Conservation (phyloP, 108 stramenopile species). For the Chaetoceros tenuissimus region DNA sequence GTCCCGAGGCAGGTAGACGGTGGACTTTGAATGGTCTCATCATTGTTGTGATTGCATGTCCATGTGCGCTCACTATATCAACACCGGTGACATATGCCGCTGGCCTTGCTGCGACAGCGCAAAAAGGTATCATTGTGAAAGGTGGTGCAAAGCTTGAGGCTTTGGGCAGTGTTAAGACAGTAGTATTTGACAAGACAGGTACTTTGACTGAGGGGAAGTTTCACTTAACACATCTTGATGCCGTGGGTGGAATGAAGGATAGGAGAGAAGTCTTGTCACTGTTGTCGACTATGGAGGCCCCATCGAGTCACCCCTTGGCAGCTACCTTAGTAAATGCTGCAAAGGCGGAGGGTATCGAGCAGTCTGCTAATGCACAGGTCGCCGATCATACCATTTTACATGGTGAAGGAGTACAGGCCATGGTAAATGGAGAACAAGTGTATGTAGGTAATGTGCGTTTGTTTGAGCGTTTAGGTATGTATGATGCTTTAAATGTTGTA, state of each 20-base stretch:
- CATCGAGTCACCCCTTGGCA: conserved; percentile 76
- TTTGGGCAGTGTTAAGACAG: conserved; percentile 56
- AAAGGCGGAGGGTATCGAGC: conserved; percentile 47
- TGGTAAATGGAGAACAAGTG: conserved; percentile 35
- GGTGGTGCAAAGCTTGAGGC: conserved; percentile 81
- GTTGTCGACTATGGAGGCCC: conserved; percentile 72
- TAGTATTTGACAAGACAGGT: conserved; percentile 86
- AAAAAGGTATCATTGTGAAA: conserved; percentile 80
- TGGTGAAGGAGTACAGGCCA: conserved; percentile 76
- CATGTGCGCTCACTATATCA: conserved; percentile 88
- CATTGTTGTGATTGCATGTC: conserved; percentile 89
- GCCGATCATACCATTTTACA: conserved; percentile 62
- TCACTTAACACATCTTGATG: conserved; percentile 44
- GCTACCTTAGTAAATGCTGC: conserved; percentile 68
- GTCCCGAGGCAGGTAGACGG: conserved; percentile 48
- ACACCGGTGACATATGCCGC: conserved; percentile 89
- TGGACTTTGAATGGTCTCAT: conserved; percentile 77
- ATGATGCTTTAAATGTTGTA: conserved; percentile 17
- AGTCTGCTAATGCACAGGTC: conserved; percentile 22
- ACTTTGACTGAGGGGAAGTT: conserved; percentile 81
- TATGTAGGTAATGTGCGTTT: conserved; percentile 75
- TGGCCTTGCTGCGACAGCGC: conserved; percentile 79
- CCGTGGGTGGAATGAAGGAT: conserved; percentile 24
- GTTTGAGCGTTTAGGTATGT: conserved; percentile 58
- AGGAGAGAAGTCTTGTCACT: conserved; percentile 55